These are phyloP conservation scores for Guadua angustifolia DNA, from an alignment of 176 grass and related monocot species.

Conservation along the genomic window DNA sequence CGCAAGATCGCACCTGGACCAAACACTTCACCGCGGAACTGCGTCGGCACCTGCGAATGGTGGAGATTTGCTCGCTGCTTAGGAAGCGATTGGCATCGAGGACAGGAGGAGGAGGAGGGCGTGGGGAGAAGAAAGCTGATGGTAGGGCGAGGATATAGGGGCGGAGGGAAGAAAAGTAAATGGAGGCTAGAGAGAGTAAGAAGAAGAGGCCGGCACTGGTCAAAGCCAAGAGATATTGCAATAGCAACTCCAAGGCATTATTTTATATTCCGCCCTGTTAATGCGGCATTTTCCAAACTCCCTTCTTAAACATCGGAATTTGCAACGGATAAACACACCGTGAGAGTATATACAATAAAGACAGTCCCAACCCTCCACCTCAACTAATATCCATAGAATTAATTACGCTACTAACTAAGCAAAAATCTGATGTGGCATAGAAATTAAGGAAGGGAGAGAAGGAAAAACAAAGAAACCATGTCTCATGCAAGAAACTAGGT, in stretches of 20 bases:
- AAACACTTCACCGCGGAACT: constrained; percentile 28
- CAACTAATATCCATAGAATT: no score
- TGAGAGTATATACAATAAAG: no score
- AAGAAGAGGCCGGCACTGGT: constrained; percentile 57
- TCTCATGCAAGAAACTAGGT: no score
- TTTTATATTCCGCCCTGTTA: constrained; percentile 40
- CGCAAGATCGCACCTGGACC: constrained; percentile 30
- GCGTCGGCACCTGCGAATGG: constrained; percentile 17
- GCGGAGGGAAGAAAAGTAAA: constrained; percentile 18
- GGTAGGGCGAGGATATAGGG: constrained; percentile 44
- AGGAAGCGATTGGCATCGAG: constrained; percentile 32
- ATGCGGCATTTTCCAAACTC: neutral
- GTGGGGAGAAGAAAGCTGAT: constrained; percentile 33
- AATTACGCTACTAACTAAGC: no score
- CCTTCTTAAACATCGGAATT: neutral
- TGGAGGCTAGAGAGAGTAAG: neutral
- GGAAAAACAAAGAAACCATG: no score
- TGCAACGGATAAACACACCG: neutral
- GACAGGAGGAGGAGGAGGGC: neutral
- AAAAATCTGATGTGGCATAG: no score
- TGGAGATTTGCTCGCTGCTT: neutral
- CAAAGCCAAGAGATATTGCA: constrained; percentile 65
- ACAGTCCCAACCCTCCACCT: no score
- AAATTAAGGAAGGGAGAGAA: no score
- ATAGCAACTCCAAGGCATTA: constrained; percentile 52